phyloP scores from a whole-genome alignment of 345 rosid genomes.

The Heritiera littoralis region DNA sequence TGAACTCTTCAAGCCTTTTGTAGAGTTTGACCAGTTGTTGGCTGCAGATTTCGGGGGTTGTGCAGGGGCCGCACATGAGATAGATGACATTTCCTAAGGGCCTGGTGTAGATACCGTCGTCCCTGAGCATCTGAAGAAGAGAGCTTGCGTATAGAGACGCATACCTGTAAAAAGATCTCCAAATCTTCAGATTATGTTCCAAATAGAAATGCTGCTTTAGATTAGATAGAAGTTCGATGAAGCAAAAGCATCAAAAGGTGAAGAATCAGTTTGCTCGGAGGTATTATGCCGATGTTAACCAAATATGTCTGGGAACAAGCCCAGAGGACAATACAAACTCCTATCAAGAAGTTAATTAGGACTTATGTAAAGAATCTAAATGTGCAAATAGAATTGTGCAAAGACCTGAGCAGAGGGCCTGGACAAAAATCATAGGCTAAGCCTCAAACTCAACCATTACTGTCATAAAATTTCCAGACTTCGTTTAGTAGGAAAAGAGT shows the following conservation, averaged over 20 bases:
- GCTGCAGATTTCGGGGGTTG: conserved; percentile 64
- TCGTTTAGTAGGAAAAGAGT: not conserved
- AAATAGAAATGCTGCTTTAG: not conserved
- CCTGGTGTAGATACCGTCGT: conserved; percentile 74
- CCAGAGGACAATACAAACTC: not conserved
- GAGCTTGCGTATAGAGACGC: conserved; percentile 64
- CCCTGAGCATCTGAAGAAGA: conserved; percentile 66
- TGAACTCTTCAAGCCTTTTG: conserved; percentile 54
- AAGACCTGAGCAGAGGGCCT: not conserved
- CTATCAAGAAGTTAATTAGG: not conserved
- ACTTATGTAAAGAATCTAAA: not conserved
- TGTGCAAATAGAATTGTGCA: not conserved
- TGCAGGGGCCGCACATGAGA: conserved; percentile 88
- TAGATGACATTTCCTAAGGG: conserved; percentile 90
- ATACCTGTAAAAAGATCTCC: conserved; percentile 47
- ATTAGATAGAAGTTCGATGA: not conserved
- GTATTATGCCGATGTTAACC: not conserved
- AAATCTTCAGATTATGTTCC: not conserved
- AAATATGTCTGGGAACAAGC: not conserved
- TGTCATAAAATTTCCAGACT: not conserved
- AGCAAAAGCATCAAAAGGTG: not conserved
- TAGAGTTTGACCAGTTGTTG: conserved; percentile 58
- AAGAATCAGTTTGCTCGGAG: not conserved
- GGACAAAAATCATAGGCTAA: not conserved
- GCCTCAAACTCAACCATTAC: not conserved